Evolutionary conservation across 306 rosid species (phyloP).

Genomic region (Lathyrus aphaca): DNA sequence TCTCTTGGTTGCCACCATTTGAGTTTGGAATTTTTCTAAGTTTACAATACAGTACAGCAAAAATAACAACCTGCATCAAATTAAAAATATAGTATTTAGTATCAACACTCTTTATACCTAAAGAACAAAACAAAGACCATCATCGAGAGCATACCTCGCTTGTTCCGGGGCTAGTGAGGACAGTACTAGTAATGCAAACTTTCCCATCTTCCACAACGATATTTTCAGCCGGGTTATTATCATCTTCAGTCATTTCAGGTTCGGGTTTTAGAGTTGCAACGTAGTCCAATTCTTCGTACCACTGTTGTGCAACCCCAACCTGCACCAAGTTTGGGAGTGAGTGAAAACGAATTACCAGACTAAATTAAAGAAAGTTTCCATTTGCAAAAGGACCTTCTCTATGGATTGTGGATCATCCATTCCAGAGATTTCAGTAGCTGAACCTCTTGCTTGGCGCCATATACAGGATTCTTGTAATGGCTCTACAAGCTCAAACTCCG

Average conservation of each 20-base stretch:
- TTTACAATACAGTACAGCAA: constrained; percentile 62
- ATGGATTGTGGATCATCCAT: constrained; percentile 56
- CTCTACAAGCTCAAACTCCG: constrained; percentile 73
- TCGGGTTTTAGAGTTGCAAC: constrained; percentile 61
- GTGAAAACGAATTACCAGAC: constrained; percentile 33
- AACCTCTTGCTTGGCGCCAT: constrained; percentile 89
- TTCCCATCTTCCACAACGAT: constrained; percentile 48
- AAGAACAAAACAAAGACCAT: not conserved
- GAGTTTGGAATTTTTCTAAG: constrained; percentile 46
- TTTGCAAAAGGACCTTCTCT: constrained; percentile 57
- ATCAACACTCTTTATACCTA: not conserved
- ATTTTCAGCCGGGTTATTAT: constrained; percentile 34
- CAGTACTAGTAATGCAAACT: constrained; percentile 48
- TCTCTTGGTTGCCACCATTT: constrained; percentile 49
- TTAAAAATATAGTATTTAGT: constrained; percentile 4
- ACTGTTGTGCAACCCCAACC: constrained; percentile 83
- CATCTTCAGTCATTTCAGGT: constrained; percentile 52
- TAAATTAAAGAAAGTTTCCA: constrained; percentile 21
- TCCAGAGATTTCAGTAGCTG: constrained; percentile 64
- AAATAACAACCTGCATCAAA: constrained; percentile 67
- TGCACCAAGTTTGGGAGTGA: constrained; percentile 47
- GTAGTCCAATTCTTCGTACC: constrained; percentile 81
- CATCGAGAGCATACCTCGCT: constrained; percentile 66
- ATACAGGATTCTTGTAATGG: constrained; percentile 73
- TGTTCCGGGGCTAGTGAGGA: constrained; percentile 81